A percentile compares a stretch with the other conserved stretches of the same genome.
phyloP scores from a whole-genome alignment of 2,329 filamentous ascomycete species.

The Capronia americana region DNA sequence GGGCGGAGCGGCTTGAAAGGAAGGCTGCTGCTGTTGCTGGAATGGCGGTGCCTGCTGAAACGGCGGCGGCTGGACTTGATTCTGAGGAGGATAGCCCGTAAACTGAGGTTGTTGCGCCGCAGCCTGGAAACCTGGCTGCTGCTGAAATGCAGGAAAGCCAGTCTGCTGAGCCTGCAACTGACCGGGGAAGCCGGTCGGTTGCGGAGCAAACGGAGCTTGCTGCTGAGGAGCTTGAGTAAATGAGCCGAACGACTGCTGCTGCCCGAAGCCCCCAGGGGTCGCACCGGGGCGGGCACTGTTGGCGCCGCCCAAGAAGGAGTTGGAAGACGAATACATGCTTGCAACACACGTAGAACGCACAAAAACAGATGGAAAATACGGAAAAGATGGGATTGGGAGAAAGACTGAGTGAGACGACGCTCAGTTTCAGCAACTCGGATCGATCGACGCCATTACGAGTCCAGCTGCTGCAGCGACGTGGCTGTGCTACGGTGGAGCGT shows the following conservation, averaged over 20 bases:
- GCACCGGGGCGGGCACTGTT: conserved; percentile 77
- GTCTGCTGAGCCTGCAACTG: conserved; percentile 71
- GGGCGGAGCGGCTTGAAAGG: conserved; percentile 52
- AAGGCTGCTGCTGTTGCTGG: conserved; percentile 67
- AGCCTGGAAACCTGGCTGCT: conserved; percentile 55
- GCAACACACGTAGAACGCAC: conserved; percentile 36
- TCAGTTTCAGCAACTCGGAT: conserved; percentile 12
- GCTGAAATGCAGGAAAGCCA: conserved; percentile 62
- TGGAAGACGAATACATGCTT: conserved; percentile 88
- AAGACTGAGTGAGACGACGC: conserved; percentile 30
- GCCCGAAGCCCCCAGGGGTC: conserved; percentile 63
- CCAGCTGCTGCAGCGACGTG: background rate
- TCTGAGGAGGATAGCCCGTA: conserved; percentile 60
- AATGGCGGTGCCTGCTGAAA: conserved; percentile 66
- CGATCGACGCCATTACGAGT: conserved; percentile 7
- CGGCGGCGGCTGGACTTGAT: conserved; percentile 60
- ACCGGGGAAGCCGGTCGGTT: conserved; percentile 62
- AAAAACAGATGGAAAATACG: conserved; percentile 40
- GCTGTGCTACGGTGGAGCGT: conserved; percentile 2
- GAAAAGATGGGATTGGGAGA: conserved; percentile 16
- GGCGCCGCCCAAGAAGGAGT: conserved; percentile 80
- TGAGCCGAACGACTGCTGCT: conserved; percentile 62
- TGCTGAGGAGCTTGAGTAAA: conserved; percentile 61
- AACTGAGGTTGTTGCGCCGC: conserved; percentile 65
- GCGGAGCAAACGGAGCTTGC: conserved; percentile 63